These are phyloP conservation scores for Nicotiana rustica DNA, from an alignment of 305 asterid species.

Conservation along the genomic window DNA sequence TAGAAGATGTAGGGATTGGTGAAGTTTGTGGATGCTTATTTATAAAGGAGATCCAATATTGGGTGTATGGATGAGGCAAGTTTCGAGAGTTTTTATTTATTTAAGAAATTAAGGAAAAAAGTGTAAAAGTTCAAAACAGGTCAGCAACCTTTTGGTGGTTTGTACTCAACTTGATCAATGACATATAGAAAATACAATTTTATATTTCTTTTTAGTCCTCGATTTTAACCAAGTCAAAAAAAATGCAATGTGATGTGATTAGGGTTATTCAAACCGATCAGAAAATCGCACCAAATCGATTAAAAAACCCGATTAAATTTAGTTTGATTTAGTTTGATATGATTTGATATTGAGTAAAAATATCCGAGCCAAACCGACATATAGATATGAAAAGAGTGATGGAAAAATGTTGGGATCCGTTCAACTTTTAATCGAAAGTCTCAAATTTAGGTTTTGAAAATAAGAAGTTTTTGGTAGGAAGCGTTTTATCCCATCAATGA, in stretches of 20 bases:
- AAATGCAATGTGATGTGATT: not conserved
- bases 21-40: constrained; percentile 49
- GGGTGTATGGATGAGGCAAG: constrained; percentile 49
- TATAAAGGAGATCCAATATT: constrained; percentile 52
- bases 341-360: too few species aligned
- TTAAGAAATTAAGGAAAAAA: constrained; percentile 44
- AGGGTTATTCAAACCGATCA: too few species aligned
- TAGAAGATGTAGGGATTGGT: constrained; percentile 42
- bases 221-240: not conserved
- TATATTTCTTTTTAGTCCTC: not conserved
- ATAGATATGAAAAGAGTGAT: too few species aligned
- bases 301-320: too few species aligned
- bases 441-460: too few species aligned
- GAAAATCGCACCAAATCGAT: too few species aligned
- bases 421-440: too few species aligned
- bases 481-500: too few species aligned
- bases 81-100: constrained; percentile 60
- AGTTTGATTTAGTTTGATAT: too few species aligned
- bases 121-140: constrained; percentile 55
- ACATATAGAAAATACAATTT: not conserved
- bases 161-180: not conserved
- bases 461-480: too few species aligned
- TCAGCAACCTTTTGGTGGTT: constrained; percentile 43
- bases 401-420: too few species aligned
- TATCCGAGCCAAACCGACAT: too few species aligned